Conservation (phyloP, 2,329 filamentous ascomycete species). For the Whalleya microplaca region DNA sequence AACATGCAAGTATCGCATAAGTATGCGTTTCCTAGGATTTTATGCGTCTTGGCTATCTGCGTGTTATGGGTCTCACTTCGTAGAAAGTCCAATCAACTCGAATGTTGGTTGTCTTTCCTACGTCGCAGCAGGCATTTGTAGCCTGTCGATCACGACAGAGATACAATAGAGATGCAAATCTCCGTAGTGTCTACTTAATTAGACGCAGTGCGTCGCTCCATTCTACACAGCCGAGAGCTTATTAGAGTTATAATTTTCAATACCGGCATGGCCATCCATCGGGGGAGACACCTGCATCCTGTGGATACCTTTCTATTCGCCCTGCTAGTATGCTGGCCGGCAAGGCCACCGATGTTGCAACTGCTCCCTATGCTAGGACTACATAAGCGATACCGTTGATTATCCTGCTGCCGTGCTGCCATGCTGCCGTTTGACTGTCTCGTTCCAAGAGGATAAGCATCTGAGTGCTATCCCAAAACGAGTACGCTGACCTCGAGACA, state of each 20-base stretch:
- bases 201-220: not conserved
- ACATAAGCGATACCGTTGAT: no score
- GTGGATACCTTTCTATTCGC: not conserved
- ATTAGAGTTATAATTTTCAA: slow-evolving; percentile 4
- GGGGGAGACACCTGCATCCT: slow-evolving; percentile 12
- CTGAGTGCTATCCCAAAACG: slow-evolving; percentile 17
- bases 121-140: not conserved
- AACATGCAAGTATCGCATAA: no score
- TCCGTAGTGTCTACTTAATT: no score
- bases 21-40: no score
- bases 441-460: slow-evolving; percentile 1
- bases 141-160: not conserved
- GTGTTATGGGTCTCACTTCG: not conserved
- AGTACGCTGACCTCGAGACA: slow-evolving; percentile 8
- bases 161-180: not conserved
- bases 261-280: slow-evolving; percentile 6
- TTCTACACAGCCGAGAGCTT: not conserved
- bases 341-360: no score
- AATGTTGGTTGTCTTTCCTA: not conserved
- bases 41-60: not conserved
- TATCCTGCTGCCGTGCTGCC: no score
- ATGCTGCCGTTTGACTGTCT: not conserved
- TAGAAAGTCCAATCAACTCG: not conserved
- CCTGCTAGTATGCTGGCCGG: no score
- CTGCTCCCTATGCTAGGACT: no score